A percentile compares a stretch with the other conserved stretches of the same genome.
These are phyloP conservation scores for Fomitopsis schrenkii DNA, from an alignment of 1,284 basidiomycete species.

Conservation along the genomic window DNA sequence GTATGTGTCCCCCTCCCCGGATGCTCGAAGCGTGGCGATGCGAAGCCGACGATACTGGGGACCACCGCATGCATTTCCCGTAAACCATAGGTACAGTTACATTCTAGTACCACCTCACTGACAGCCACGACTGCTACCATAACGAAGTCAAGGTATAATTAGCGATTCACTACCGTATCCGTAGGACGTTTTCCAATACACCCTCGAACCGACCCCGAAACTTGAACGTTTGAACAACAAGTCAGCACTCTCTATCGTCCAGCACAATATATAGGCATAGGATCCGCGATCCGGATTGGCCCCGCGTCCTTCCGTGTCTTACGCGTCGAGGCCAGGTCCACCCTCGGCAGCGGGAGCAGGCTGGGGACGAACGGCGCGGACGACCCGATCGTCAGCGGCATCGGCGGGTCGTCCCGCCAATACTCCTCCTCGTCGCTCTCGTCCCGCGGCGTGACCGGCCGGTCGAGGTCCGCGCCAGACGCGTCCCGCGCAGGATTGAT, in stretches of 20 bases:
- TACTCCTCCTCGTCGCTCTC: neutral
- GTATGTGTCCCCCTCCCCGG: too few relatives aligned
- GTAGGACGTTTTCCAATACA: neutral
- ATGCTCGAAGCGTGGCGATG: too few relatives aligned
- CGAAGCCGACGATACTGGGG: too few relatives aligned
- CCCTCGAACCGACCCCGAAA: neutral
- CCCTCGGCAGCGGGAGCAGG: constrained; percentile 18
- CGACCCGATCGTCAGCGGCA: constrained; percentile 15
- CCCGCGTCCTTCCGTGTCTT: neutral
- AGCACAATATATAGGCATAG: neutral
- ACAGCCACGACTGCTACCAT: too few relatives aligned
- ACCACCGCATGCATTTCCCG: too few relatives aligned
- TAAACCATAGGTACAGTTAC: too few relatives aligned
- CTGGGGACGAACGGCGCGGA: constrained; percentile 20
- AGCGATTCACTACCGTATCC: too few relatives aligned
- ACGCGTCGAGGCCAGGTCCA: constrained; percentile 5
- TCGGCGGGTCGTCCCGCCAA: constrained; percentile 1
- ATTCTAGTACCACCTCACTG: too few relatives aligned
- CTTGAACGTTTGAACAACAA: neutral
- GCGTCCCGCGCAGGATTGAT: constrained; percentile 1
- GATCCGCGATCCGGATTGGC: neutral
- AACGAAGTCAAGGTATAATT: too few relatives aligned
- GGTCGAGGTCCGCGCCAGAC: neutral
- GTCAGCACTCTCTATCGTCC: neutral
- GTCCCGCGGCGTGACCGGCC: constrained; percentile 1